These are phyloP conservation scores for Calonectria naviculata DNA, from an alignment of 2,329 filamentous ascomycete genomes.

Conservation along the genomic window DNA sequence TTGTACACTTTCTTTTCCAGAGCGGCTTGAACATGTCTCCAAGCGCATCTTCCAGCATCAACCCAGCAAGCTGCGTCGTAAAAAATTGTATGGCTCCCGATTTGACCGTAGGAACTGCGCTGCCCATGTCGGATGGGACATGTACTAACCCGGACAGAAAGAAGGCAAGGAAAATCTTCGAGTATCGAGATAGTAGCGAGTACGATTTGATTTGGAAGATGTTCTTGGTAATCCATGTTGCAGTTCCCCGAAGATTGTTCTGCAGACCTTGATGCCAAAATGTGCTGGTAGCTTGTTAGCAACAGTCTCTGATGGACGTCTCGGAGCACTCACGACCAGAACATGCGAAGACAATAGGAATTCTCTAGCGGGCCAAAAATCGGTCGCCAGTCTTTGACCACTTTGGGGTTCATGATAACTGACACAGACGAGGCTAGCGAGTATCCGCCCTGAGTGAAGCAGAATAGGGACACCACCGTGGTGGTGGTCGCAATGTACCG, in stretches of 20 bases:
- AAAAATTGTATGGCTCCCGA: slow-evolving; percentile 33
- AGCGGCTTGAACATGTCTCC: slow-evolving; percentile 25
- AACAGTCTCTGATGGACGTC: not conserved
- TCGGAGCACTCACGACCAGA: slow-evolving; percentile 32
- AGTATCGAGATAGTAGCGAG: slow-evolving; percentile 19
- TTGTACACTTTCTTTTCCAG: slow-evolving; percentile 18
- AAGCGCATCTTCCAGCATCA: slow-evolving; percentile 31
- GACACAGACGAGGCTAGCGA: slow-evolving; percentile 27
- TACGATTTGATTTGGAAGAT: slow-evolving; percentile 26
- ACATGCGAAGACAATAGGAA: slow-evolving; percentile 28
- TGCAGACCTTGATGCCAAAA: slow-evolving; percentile 36
- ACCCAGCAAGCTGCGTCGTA: slow-evolving; percentile 25
- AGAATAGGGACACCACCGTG: slow-evolving; percentile 33
- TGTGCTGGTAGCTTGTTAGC: slow-evolving; percentile 9
- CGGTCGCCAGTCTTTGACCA: slow-evolving; percentile 31
- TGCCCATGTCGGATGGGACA: slow-evolving; percentile 32
- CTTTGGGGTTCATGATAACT: slow-evolving; percentile 20
- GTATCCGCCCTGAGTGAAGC: slow-evolving; percentile 35
- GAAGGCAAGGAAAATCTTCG: slow-evolving; percentile 32
- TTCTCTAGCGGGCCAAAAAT: slow-evolving; percentile 28
- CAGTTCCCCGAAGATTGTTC: slow-evolving; percentile 29
- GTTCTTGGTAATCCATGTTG: slow-evolving; percentile 32
- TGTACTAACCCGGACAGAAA: slow-evolving; percentile 29
- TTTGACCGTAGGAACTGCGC: slow-evolving; percentile 22
- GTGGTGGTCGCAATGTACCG: slow-evolving; percentile 32